A percentile compares a stretch with the other conserved stretches of the same genome.
Conservation (phyloP, 176 grass and related monocot genomes). For the Zoysia pacifica region DNA sequence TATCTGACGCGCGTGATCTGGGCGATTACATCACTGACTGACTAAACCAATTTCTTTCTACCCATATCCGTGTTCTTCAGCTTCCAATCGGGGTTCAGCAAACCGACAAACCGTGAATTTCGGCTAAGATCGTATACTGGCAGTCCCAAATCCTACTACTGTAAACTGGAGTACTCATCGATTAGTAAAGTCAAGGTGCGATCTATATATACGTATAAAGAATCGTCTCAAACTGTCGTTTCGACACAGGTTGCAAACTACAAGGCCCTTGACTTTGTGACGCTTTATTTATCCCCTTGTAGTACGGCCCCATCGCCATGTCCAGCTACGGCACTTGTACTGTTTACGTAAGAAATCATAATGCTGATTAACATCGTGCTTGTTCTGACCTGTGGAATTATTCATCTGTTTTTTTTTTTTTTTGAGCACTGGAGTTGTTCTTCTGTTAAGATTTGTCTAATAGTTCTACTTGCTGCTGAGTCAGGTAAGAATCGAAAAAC, state of each 20-base stretch:
- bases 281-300: background rate
- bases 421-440: background rate
- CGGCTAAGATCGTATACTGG: background rate
- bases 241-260: background rate
- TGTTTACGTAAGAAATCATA: background rate
- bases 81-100: background rate
- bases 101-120: slow-evolving; percentile 10
- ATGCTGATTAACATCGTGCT: slow-evolving; percentile 12
- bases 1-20: background rate
- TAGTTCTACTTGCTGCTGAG: slow-evolving; percentile 4
- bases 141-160: background rate
- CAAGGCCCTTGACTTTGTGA: background rate
- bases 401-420: background rate
- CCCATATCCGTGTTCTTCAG: background rate
- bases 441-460: background rate
- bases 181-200: background rate
- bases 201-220: background rate
- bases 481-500: background rate
- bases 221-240: background rate
- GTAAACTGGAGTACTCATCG: no score
- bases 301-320: background rate
- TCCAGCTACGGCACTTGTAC: background rate
- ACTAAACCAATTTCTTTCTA: background rate
- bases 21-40: background rate
- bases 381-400: background rate